Evolutionary conservation across 257 asterid genomes (phyloP).

Genomic region (Rehmannia glutinosa): DNA sequence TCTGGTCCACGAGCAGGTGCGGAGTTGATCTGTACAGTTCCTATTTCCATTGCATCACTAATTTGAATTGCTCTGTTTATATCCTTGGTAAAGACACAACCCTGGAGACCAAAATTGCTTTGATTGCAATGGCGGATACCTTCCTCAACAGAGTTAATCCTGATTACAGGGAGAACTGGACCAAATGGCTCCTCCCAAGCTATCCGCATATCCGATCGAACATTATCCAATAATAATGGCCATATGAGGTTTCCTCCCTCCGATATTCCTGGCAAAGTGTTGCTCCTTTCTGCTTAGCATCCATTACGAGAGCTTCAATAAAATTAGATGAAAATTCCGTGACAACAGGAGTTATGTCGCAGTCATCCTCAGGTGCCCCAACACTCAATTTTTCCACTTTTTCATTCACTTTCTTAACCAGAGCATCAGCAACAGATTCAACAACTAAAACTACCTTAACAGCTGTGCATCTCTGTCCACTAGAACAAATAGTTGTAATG

Average conservation of each 20-base stretch:
- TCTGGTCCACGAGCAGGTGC: background rate
- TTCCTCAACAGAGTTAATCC: background rate
- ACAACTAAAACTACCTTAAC: background rate
- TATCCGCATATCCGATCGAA: background rate
- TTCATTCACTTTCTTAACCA: background rate
- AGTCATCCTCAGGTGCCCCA: background rate
- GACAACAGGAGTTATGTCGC: background rate
- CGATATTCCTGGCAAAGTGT: background rate
- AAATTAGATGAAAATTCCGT: background rate
- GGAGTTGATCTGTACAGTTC: background rate
- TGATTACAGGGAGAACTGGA: background rate
- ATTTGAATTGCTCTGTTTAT: background rate
- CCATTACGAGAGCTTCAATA: background rate
- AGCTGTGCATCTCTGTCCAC: background rate
- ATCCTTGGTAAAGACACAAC: background rate
- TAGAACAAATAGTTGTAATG: background rate
- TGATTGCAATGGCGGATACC: background rate
- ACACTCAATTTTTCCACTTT: background rate
- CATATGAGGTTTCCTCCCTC: background rate
- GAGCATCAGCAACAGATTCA: background rate
- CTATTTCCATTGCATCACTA: background rate
- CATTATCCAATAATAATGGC: background rate
- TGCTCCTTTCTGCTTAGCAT: background rate
- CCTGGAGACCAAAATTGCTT: background rate
- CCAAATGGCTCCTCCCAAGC: constrained; percentile 1